phyloP scores from a whole-genome alignment of 768 basidiomycete genomes.

The Cystobasidium tubakii region DNA sequence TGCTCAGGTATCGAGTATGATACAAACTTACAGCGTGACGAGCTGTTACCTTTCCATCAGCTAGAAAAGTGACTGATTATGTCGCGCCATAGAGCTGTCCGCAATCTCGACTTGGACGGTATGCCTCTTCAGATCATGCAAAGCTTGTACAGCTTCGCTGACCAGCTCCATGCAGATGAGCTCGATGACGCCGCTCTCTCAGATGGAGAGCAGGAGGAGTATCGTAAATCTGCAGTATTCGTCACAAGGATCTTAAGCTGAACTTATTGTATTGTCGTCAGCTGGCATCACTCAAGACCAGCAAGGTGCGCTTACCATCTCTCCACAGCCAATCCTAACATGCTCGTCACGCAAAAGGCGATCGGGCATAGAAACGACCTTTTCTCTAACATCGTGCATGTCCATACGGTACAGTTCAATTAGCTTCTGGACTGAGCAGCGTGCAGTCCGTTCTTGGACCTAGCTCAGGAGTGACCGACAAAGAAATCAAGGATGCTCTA shows the following conservation, averaged over 20 bases:
- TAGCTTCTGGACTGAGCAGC: constrained; percentile 65
- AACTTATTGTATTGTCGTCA: not conserved
- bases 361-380: constrained; percentile 60
- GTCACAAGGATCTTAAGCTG: too few relatives aligned
- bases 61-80: constrained; percentile 51
- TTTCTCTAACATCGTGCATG: not conserved
- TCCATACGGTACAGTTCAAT: constrained; percentile 56
- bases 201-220: constrained; percentile 60
- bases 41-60: not conserved
- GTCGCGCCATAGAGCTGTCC: constrained; percentile 86
- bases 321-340: not conserved
- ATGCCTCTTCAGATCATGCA: constrained; percentile 31
- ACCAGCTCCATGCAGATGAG: constrained; percentile 56
- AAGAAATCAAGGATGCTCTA: constrained; percentile 67
- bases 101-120: constrained; percentile 70
- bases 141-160: not conserved
- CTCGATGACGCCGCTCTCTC: constrained; percentile 74
- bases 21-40: not conserved
- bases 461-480: constrained; percentile 58
- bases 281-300: not conserved
- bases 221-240: too few relatives aligned
- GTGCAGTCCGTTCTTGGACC: constrained; percentile 65
- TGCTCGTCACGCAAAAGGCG: constrained; percentile 38
- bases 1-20: too few relatives aligned
- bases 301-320: constrained; percentile 2